Percentiles rank a stretch among this genome's conserved stretches.
These are phyloP conservation scores for Mortierella sp. DNA, from an alignment of 371 early-diverging fungal genomes.

Conservation along the genomic window DNA sequence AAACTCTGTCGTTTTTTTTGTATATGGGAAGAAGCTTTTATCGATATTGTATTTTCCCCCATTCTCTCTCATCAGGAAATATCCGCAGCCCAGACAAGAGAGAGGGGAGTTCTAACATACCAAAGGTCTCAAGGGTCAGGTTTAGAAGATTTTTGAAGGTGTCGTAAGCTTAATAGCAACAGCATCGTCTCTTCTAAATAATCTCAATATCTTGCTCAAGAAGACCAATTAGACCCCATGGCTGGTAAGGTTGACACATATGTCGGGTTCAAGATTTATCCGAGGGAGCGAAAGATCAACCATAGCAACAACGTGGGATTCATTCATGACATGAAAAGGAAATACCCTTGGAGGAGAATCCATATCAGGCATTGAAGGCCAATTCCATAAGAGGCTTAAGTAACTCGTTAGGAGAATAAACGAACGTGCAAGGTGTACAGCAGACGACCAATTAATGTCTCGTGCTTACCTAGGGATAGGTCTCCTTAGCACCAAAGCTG, in stretches of 20 bases:
- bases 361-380: constrained; percentile 97
- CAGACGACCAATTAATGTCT: no score
- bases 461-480: no score
- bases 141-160: constrained; percentile 81
- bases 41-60: neutral
- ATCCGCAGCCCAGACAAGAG: no score
- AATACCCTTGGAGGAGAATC: constrained; percentile 96
- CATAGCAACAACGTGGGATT: constrained; percentile 97
- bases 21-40: neutral
- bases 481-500: no score
- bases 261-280: constrained; percentile 96
- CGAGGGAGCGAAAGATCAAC: constrained; percentile 90
- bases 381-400: constrained; percentile 98
- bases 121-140: constrained; percentile 87
- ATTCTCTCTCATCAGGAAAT: no score
- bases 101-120: constrained; percentile 39
- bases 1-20: constrained; percentile 86
- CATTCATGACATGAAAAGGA: constrained; percentile 99
- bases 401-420: constrained; percentile 60
- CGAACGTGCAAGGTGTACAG: neutral
- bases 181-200: constrained; percentile 93
- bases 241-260: constrained; percentile 93
- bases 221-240: constrained; percentile 92
- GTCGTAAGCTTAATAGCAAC: constrained; percentile 93
- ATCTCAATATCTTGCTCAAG: constrained; percentile 94